Evolutionary conservation across 2,329 filamentous ascomycete species (phyloP).

Genomic region (Podosphaera fusca): DNA sequence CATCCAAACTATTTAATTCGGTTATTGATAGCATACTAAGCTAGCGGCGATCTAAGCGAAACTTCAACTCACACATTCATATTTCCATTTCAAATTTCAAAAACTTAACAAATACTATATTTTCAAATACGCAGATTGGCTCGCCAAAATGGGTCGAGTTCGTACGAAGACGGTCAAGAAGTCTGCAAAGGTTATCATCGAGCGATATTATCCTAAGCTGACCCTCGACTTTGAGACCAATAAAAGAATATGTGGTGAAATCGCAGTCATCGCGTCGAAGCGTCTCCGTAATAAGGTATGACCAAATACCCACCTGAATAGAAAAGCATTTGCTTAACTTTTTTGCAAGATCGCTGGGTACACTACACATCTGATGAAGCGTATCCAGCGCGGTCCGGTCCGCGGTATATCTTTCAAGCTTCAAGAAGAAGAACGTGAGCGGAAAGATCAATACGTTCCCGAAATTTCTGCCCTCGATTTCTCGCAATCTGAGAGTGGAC

Average conservation of each 20-base stretch:
- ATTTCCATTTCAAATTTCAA: too few species aligned
- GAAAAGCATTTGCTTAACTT: background rate
- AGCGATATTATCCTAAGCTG: constrained; percentile 92
- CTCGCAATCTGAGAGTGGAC: constrained; percentile 80
- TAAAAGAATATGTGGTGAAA: constrained; percentile 99
- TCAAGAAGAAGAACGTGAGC: constrained; percentile 99
- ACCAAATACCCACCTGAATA: background rate
- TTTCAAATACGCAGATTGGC: constrained; percentile 2
- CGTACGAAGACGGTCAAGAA: constrained; percentile 21
- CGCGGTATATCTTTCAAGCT: constrained; percentile 99
- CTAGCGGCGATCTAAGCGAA: too few species aligned
- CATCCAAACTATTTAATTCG: too few species aligned
- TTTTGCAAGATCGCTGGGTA: constrained; percentile 67
- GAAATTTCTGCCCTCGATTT: constrained; percentile 98
- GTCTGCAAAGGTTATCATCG: constrained; percentile 97
- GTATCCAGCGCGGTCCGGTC: constrained; percentile 96
- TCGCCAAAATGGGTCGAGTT: constrained; percentile 21
- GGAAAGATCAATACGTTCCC: constrained; percentile 99
- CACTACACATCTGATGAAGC: constrained; percentile 98
- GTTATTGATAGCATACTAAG: too few species aligned
- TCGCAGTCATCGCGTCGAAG: constrained; percentile 98
- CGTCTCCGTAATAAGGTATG: constrained; percentile 93
- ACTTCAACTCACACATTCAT: too few species aligned
- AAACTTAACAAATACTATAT: too few species aligned
- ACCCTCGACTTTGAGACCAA: constrained; percentile 99